These are phyloP conservation scores for Aspergillus japonicus DNA, from an alignment of 2,329 filamentous ascomycete genomes.

Conservation along the genomic window DNA sequence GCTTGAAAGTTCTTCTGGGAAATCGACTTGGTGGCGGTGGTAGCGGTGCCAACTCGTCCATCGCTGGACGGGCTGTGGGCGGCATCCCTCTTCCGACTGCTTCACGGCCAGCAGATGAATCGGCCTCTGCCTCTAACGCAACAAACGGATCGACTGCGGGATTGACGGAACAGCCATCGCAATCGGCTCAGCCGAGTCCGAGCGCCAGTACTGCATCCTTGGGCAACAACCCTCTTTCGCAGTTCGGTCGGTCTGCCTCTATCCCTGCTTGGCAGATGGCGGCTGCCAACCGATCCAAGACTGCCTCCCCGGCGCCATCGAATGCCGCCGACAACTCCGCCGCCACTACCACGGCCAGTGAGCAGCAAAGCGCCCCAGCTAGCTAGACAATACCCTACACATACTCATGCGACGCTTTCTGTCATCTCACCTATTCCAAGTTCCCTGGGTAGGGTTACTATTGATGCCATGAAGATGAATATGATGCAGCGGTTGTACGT, in stretches of 20 bases:
- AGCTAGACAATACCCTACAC: constrained; percentile 22
- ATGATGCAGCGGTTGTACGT: background rate
- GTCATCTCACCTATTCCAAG: background rate
- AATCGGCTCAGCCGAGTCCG: constrained; percentile 27
- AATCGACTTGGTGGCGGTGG: constrained; percentile 55
- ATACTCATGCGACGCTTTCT: constrained; percentile 3
- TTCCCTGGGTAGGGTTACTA: background rate
- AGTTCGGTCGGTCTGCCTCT: constrained; percentile 57
- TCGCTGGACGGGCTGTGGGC: constrained; percentile 32
- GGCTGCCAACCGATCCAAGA: constrained; percentile 56
- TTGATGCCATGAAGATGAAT: background rate
- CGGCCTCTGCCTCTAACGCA: constrained; percentile 21
- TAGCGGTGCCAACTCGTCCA: constrained; percentile 29
- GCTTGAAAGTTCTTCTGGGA: constrained; percentile 80
- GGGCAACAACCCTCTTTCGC: constrained; percentile 49
- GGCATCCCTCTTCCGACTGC: constrained; percentile 23
- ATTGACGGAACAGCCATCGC: constrained; percentile 28
- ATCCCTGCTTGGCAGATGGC: constrained; percentile 82
- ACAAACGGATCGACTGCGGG: constrained; percentile 30
- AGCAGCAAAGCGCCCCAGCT: constrained; percentile 31
- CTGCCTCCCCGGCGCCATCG: constrained; percentile 28
- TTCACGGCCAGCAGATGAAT: constrained; percentile 23
- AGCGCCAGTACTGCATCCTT: constrained; percentile 32
- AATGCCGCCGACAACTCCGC: constrained; percentile 21
- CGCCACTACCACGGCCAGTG: constrained; percentile 8